phyloP scores from a whole-genome alignment of 768 basidiomycete species.

The Termitomyces sp. region DNA sequence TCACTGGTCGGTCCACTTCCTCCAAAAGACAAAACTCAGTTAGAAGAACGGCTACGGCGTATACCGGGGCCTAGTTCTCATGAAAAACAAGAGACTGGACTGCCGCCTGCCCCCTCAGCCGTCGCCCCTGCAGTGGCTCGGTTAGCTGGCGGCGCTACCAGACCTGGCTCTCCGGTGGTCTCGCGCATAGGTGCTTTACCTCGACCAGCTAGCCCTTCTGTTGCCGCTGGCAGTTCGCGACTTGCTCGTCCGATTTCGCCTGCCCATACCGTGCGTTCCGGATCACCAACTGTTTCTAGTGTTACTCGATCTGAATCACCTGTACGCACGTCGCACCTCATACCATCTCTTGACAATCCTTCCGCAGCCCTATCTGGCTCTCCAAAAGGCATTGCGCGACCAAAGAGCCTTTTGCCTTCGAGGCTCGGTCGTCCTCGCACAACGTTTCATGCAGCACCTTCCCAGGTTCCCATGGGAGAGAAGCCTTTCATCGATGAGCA shows the following conservation, averaged over 20 bases:
- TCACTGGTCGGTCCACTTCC: constrained; percentile 68
- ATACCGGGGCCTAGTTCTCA: constrained; percentile 63
- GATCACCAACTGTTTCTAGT: constrained; percentile 37
- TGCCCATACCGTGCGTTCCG: constrained; percentile 32
- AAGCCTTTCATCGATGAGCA: constrained; percentile 21
- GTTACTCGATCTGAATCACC: constrained; percentile 41
- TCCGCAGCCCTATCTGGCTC: constrained; percentile 33
- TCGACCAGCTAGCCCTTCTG: constrained; percentile 27
- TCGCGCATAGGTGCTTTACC: constrained; percentile 16
- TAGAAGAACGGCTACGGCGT: constrained; percentile 85
- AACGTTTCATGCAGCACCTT: constrained; percentile 31
- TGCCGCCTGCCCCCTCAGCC: constrained; percentile 15
- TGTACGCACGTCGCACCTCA: constrained; percentile 29
- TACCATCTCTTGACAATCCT: constrained; percentile 17
- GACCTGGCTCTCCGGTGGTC: constrained; percentile 35
- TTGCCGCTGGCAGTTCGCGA: constrained; percentile 24
- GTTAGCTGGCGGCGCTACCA: constrained; percentile 39
- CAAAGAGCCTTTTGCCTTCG: constrained; percentile 73
- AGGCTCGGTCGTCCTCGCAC: constrained; percentile 66
- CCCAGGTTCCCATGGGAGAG: constrained; percentile 17
- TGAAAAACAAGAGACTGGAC: constrained; percentile 32
- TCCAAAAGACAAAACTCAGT: constrained; percentile 86
- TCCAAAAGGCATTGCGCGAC: constrained; percentile 45
- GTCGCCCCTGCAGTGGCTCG: constrained; percentile 46
- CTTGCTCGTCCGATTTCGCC: constrained; percentile 49